Percentiles rank a stretch among this genome's conserved stretches.
Conservation (phyloP, 305 asterid genomes). For the Petunia hybrid region DNA sequence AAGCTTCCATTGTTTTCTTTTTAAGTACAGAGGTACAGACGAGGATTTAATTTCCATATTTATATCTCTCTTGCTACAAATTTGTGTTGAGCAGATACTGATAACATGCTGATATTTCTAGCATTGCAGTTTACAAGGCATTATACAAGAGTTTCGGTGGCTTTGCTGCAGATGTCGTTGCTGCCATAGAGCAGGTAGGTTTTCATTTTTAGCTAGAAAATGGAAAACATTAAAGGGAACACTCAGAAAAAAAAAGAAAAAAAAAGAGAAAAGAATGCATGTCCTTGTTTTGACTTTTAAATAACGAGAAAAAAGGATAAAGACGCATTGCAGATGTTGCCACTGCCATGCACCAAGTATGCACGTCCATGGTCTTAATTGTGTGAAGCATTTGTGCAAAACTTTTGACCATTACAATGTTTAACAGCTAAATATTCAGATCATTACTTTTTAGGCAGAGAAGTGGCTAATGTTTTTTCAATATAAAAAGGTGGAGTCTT, state of each 20-base stretch:
- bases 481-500: too few relatives aligned
- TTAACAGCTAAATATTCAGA: too few relatives aligned
- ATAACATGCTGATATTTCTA: constrained; percentile 37
- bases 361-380: too few relatives aligned
- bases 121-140: constrained; percentile 96
- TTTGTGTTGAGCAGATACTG: constrained; percentile 11
- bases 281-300: constrained; percentile 15
- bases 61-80: neutral
- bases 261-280: constrained; percentile 6
- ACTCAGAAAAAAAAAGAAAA: neutral
- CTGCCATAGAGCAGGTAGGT: constrained; percentile 95
- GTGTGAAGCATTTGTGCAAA: too few relatives aligned
- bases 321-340: neutral
- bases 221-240: constrained; percentile 3
- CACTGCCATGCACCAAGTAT: too few relatives aligned
- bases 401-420: too few relatives aligned
- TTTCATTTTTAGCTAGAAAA: constrained; percentile 14
- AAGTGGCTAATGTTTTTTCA: too few relatives aligned
- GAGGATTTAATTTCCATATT: constrained; percentile 5
- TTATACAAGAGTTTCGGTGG: constrained; percentile 99
- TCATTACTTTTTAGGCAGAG: too few relatives aligned
- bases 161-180: constrained; percentile 99
- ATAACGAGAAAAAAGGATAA: neutral
- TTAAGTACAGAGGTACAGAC: neutral
- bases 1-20: constrained; percentile 13